These are phyloP conservation scores for Flaveria trinervia DNA, from an alignment of 129 eudicot species.

Conservation along the genomic window DNA sequence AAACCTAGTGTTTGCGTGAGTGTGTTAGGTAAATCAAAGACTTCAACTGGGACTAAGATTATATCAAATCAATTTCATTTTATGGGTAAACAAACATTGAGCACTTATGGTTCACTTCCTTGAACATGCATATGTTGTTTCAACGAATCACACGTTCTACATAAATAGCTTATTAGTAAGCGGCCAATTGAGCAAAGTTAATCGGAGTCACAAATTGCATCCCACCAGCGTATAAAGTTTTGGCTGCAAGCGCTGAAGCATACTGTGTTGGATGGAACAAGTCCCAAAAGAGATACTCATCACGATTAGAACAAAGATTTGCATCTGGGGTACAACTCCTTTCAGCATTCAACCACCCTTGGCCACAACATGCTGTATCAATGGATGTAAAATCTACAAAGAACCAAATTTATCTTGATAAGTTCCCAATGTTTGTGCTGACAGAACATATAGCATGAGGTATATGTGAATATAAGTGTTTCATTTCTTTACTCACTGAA, in stretches of 20 bases:
- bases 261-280: slow-evolving; percentile 63
- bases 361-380: slow-evolving; percentile 69
- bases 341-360: slow-evolving; percentile 54
- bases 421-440: too few species aligned
- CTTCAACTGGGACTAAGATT: too few species aligned
- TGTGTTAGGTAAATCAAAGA: too few species aligned
- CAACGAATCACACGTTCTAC: neutral
- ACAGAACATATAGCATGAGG: too few species aligned
- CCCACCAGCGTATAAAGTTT: slow-evolving; percentile 46
- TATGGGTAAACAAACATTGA: neutral
- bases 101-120: neutral
- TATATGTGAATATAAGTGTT: too few species aligned
- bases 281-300: slow-evolving; percentile 69
- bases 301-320: slow-evolving; percentile 46
- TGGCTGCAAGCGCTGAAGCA: slow-evolving; percentile 55
- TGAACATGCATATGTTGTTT: neutral
- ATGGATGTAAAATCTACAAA: slow-evolving; percentile 46
- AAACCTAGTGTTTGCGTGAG: too few species aligned
- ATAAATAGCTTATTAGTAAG: slow-evolving; percentile 6
- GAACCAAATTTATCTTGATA: neutral
- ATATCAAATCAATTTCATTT: too few species aligned
- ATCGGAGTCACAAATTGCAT: slow-evolving; percentile 50
- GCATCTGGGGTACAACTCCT: slow-evolving; percentile 47
- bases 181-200: slow-evolving; percentile 59
- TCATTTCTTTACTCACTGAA: slow-evolving; percentile 39